Evolutionary conservation across 352 stramenopile species (phyloP), one percentile per base, ranked within the genome.

Genomic region (Globisporangium viniferum): DNA sequence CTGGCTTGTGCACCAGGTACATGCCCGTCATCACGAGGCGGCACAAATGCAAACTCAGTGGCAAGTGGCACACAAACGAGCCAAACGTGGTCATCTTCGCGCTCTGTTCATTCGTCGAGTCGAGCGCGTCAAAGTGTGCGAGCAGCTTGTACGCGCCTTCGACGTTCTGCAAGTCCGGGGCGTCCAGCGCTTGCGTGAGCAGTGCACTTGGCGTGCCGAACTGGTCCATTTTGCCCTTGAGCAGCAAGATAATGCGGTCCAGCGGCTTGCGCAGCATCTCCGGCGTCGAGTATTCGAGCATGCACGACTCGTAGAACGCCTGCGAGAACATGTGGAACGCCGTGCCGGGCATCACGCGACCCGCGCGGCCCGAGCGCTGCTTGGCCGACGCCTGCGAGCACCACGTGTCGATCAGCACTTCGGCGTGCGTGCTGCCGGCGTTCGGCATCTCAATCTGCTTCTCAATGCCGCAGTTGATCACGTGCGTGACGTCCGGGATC

Each of bases 371-470:
- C 0, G 86, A 82, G 18, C 88, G 85, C 64, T 95, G 88, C 39
- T 96, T 84, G 2, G 92, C 88, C 44, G 87, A 98, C 24, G 96
- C 94, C 69, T 91, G 90, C 10, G 95, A 98, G 68, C 98, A 99
- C 97, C 97, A 99, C 35, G 81, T 84, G 36, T 91, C 74, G 15
- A 93, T 75, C 8, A 95, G 64, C 22, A 95, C 85, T 61, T 94
- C 86, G 0, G 79, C 82, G 53, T 92, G 83, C 0, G 78, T 88
- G 22, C 75, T 89, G 6, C 72, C 71, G 18, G 82, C 79, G 53
- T 91, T 90, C 2, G 86, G 83, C 79, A 95, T 93, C 60, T 92
- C 78, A 31, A 93, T 92, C 62, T 93, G 86, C 67, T 94, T 94
- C 59, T 94, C 88, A 64, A 94, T 82, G 5, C 84, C 86, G 54